phyloP scores from a whole-genome alignment of 805 yeast genomes.

The Candida anglica region DNA sequence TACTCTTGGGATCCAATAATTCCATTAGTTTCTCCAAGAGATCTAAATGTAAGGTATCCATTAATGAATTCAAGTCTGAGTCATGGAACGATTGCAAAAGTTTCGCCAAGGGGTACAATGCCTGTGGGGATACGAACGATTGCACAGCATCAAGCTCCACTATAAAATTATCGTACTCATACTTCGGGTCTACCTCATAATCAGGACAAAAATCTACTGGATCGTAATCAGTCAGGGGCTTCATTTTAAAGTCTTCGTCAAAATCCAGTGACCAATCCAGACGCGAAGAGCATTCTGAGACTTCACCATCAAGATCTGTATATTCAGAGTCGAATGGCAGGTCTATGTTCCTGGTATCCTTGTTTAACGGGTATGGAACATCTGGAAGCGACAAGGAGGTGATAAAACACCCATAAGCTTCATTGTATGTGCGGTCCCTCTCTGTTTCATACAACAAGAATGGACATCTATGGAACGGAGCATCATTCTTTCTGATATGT shows the following conservation, averaged over 20 bases:
- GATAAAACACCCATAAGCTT: slow-evolving; percentile 46
- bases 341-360: slow-evolving; percentile 28
- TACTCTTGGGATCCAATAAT: slow-evolving; percentile 25
- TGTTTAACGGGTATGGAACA: slow-evolving; percentile 55
- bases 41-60: slow-evolving; percentile 65
- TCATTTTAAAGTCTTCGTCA: slow-evolving; percentile 4
- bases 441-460: slow-evolving; percentile 57
- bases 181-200: slow-evolving; percentile 28
- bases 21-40: slow-evolving; percentile 44
- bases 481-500: slow-evolving; percentile 70
- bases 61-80: slow-evolving; percentile 41
- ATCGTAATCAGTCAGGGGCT: slow-evolving; percentile 23
- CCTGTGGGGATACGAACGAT: slow-evolving; percentile 43
- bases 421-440: slow-evolving; percentile 46
- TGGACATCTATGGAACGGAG: slow-evolving; percentile 76
- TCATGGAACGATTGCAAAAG: slow-evolving; percentile 30
- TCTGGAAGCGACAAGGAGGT: slow-evolving; percentile 65
- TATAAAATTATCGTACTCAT: slow-evolving; percentile 52
- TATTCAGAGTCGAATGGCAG: slow-evolving; percentile 11
- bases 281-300: neutral
- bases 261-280: neutral
- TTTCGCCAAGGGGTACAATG: slow-evolving; percentile 34
- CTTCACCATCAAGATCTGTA: slow-evolving; percentile 9
- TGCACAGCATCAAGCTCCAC: slow-evolving; percentile 51
- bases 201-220: slow-evolving; percentile 30